phyloP scores from a whole-genome alignment of 768 basidiomycete genomes.

The Lactarius indigo region DNA sequence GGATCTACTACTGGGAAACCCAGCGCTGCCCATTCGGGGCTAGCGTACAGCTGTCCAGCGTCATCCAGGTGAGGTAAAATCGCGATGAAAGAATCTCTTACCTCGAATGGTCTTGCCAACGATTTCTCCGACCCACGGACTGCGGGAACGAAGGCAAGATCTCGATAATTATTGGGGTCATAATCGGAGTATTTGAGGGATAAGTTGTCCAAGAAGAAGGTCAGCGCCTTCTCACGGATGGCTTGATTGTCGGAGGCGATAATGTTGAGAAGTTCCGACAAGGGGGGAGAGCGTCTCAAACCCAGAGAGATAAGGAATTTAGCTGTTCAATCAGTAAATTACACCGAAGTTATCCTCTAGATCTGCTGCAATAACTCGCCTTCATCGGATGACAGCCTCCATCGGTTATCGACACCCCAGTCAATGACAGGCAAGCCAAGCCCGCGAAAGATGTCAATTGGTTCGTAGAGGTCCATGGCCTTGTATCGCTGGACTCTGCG shows the following conservation, averaged over 20 bases:
- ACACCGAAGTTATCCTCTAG: background rate
- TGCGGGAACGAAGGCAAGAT: constrained; percentile 79
- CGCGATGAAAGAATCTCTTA: constrained; percentile 31
- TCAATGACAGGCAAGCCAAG: constrained; percentile 80
- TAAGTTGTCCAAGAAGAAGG: constrained; percentile 79
- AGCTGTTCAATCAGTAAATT: constrained; percentile 42
- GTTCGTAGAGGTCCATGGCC: constrained; percentile 83
- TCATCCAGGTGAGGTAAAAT: background rate
- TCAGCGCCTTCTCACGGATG: constrained; percentile 60
- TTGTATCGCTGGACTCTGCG: constrained; percentile 47
- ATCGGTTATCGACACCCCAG: constrained; percentile 78
- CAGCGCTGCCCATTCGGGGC: constrained; percentile 63
- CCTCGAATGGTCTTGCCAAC: constrained; percentile 64
- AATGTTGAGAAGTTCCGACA: constrained; percentile 61
- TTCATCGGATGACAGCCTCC: constrained; percentile 83
- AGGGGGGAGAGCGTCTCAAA: constrained; percentile 61
- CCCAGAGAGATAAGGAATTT: constrained; percentile 76
- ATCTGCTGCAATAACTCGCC: constrained; percentile 42
- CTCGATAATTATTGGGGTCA: constrained; percentile 48
- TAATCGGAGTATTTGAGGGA: constrained; percentile 57
- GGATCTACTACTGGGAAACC: constrained; percentile 72
- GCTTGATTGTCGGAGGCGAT: constrained; percentile 55
- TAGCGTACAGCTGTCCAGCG: constrained; percentile 63
- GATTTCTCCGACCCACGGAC: constrained; percentile 47
- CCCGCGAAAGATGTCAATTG: constrained; percentile 62